phyloP scores from a whole-genome alignment of 2,329 filamentous ascomycete species.

The Coniella vitis region DNA sequence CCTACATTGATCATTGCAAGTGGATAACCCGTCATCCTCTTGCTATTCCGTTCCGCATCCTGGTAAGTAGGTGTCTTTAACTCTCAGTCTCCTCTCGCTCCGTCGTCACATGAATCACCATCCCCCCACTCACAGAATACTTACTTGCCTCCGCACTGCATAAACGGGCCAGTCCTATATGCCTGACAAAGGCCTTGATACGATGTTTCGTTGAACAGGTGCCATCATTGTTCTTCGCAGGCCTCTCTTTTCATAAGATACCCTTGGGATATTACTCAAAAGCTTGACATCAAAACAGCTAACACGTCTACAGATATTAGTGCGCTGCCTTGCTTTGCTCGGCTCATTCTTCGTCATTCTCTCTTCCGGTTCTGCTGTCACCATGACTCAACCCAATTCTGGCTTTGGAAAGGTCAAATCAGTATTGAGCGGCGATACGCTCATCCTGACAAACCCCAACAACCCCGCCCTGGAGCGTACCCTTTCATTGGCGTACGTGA shows the following conservation, averaged over 20 bases:
- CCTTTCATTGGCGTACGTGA: constrained; percentile 87
- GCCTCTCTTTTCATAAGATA: no score
- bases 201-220: no score
- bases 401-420: constrained; percentile 66
- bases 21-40: not conserved
- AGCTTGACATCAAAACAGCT: not conserved
- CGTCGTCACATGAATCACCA: not conserved
- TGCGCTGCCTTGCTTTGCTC: not conserved
- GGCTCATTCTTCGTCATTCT: not conserved
- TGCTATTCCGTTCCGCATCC: not conserved
- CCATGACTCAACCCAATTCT: constrained; percentile 3
- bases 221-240: no score
- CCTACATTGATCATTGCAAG: not conserved
- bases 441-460: constrained; percentile 74
- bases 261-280: no score
- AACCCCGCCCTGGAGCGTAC: constrained; percentile 78
- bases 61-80: not conserved
- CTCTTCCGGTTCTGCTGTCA: constrained; percentile 6
- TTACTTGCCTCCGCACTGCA: not conserved
- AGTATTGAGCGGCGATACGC: constrained; percentile 86
- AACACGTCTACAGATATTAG: not conserved
- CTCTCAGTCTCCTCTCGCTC: not conserved
- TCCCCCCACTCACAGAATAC: no score
- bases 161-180: no score
- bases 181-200: no score